Evolutionary conservation across 1,284 basidiomycete species (phyloP).

Genomic region (Ganoderma boninense): DNA sequence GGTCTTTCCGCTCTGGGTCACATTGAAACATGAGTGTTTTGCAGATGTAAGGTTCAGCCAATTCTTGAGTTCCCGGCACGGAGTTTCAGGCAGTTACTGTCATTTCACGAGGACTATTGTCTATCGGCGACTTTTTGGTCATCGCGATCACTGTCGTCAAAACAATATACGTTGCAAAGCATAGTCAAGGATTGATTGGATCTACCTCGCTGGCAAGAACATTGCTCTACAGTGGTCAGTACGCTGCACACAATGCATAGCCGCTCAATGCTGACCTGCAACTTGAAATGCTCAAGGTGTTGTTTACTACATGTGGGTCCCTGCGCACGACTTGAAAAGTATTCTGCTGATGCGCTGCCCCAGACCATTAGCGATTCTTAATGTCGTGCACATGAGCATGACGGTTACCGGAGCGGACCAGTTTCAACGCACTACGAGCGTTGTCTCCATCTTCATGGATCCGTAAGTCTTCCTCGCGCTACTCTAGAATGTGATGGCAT

Average conservation of each 20-base stretch:
- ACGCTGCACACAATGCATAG: background rate
- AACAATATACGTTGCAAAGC: constrained; percentile 2
- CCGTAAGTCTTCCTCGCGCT: background rate
- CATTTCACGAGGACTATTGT: constrained; percentile 13
- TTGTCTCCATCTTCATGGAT: constrained; percentile 14
- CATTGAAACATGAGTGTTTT: background rate
- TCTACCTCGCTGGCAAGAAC: background rate
- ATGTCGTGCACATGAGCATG: constrained; percentile 10
- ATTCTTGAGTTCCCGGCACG: background rate
- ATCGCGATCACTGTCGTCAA: constrained; percentile 9
- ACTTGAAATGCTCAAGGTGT: background rate
- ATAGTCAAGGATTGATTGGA: background rate
- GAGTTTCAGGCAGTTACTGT: constrained; percentile 2
- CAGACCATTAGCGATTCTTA: constrained; percentile 10
- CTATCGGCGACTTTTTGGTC: constrained; percentile 5
- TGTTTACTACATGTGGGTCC: constrained; percentile 9
- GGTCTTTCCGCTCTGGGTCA: background rate
- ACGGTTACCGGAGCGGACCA: constrained; percentile 13
- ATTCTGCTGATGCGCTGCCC: background rate
- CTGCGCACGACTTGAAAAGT: background rate
- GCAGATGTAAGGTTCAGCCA: constrained; percentile 1
- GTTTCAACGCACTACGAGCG: constrained; percentile 8
- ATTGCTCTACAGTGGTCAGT: constrained; percentile 1
- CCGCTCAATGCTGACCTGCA: background rate
- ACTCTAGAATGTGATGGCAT: background rate